Evolutionary conservation across 352 stramenopile species (phyloP).

Genomic region (Globisporangium acanthophoron): DNA sequence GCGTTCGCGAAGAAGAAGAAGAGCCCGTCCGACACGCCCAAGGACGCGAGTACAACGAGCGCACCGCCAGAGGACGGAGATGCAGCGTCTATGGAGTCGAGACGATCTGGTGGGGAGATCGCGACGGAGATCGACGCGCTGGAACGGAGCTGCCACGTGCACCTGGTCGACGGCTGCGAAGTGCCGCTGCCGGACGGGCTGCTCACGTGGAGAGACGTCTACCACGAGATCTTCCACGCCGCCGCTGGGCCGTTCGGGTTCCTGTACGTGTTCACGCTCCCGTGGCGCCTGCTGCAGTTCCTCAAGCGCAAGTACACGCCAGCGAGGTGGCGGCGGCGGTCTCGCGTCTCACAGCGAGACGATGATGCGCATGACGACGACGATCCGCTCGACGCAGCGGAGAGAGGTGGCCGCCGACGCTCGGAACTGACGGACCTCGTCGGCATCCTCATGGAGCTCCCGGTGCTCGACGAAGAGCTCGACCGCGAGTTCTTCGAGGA

Average conservation of each 20-base stretch:
- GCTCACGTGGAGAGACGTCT: conserved; percentile 28
- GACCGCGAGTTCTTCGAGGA: conserved; percentile 85
- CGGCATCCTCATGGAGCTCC: conserved; percentile 52
- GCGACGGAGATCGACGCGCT: conserved; percentile 67
- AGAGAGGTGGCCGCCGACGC: conserved; percentile 1
- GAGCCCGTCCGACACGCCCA: conserved; percentile 8
- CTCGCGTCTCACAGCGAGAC: background rate
- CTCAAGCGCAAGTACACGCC: conserved; percentile 52
- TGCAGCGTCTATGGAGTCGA: conserved; percentile 3
- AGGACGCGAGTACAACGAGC: background rate
- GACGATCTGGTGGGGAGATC: conserved; percentile 42
- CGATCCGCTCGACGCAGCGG: conserved; percentile 7
- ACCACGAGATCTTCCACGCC: conserved; percentile 37
- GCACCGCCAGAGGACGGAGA: background rate
- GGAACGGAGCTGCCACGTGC: conserved; percentile 39
- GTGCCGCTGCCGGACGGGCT: conserved; percentile 38
- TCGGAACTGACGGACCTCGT: conserved; percentile 42
- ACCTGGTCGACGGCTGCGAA: conserved; percentile 29
- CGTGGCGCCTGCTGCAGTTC: conserved; percentile 33
- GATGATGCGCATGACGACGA: background rate
- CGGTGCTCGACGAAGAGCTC: conserved; percentile 65
- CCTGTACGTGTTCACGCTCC: conserved; percentile 50
- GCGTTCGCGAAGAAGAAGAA: conserved; percentile 53
- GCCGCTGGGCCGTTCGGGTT: conserved; percentile 64
- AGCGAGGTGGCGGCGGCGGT: conserved; percentile 11